Conservation (phyloP, 1,284 basidiomycete genomes). For the Cutaneotrichosporon mucoides region DNA sequence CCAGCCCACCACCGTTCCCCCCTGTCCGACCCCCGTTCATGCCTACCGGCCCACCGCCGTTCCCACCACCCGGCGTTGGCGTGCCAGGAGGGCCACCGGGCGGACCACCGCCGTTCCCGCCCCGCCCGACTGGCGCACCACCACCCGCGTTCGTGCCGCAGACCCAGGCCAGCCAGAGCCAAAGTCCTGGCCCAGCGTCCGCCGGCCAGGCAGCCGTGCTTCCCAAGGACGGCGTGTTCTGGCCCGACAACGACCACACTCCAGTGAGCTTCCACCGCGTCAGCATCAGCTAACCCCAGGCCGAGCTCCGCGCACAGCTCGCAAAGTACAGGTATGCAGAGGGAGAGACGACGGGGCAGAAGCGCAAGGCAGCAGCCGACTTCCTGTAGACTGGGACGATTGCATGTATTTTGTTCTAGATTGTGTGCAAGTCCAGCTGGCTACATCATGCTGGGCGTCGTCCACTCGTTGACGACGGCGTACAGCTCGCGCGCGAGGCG, state of each 20-base stretch:
- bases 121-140: constrained; percentile 20
- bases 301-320: constrained; percentile 69
- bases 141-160: constrained; percentile 28
- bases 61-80: constrained; percentile 23
- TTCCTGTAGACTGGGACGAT: constrained; percentile 32
- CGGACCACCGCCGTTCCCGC: constrained; percentile 22
- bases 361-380: constrained; percentile 50
- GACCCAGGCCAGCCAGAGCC: constrained; percentile 6
- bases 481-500: constrained; percentile 79
- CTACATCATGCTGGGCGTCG: constrained; percentile 25
- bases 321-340: constrained; percentile 65
- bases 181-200: neutral
- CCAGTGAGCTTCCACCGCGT: constrained; percentile 15
- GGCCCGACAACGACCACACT: constrained; percentile 45
- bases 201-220: constrained; percentile 15
- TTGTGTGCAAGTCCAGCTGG: neutral
- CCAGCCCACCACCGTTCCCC: constrained; percentile 2
- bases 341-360: constrained; percentile 32
- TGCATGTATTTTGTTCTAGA: neutral
- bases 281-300: constrained; percentile 13
- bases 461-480: constrained; percentile 67
- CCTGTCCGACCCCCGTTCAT: constrained; percentile 6
- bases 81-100: constrained; percentile 21
- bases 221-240: constrained; percentile 48
- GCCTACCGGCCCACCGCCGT: constrained; percentile 30